Evolutionary conservation across 2,329 filamentous ascomycete species (phyloP), one percentile per base, ranked within the genome.

Genomic region (Fusarium duplospermum): DNA sequence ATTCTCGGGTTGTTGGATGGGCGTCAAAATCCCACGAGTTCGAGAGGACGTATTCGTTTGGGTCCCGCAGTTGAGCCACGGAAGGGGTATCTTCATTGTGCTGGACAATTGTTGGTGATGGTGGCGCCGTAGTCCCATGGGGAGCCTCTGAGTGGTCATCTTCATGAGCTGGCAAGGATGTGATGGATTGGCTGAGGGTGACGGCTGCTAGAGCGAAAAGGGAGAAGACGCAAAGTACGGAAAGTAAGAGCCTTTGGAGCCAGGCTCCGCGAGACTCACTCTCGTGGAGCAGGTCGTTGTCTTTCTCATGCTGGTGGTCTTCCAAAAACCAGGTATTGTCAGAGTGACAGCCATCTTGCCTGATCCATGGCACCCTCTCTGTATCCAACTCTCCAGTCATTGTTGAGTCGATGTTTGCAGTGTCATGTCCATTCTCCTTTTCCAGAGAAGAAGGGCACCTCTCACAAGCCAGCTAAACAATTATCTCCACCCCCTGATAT

Each of bases 41-140:
- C 60, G 88, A 83, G 18, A 94, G 83, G 5, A 90, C 80, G 69
- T 93, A 92, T 59, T 91, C 88, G 1, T 83, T 80, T 2, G 82
- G 24, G 27, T 81, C 64, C 47, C 83, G 79, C 10, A 84, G 71
- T 3, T 66, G 76, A 0, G 83, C 72, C 0, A 29, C 31, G 11
- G 35, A 22, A 0, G 80, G 75, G 0, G 79, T 40, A 0, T 73
- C 22, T n/a, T 83, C 79, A 18, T 80, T 52, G 35, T 79, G 66
- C 2, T 76, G 70, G n/a, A 80, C 47, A 31, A 68, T 29, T 8
- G 59, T 33, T 31, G 56, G 45, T 31, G n/a, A 16, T 38, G 56
- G 9, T 14, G 63, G n/a, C 0, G 65, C 54, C 0, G 66, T 58
- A 24, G 61, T 36, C 2, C 69, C n/a, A 4, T 73, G 33, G 29